Percentiles rank a stretch among this genome's conserved stretches.
Conservation (phyloP, 2,329 filamentous ascomycete genomes). For the Penicillium sp. region DNA sequence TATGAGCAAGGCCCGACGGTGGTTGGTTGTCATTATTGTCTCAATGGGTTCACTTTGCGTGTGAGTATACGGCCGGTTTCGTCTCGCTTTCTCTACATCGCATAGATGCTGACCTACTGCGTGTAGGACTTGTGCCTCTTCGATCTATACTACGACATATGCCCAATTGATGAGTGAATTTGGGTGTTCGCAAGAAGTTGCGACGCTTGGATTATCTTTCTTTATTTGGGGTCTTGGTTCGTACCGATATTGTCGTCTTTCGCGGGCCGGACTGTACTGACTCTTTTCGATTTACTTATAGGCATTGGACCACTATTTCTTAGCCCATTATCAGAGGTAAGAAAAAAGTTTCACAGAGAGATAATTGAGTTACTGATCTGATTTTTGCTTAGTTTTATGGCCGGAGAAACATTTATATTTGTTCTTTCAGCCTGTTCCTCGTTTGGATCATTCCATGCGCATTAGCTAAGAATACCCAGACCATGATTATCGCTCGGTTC, state of each 20-base stretch:
- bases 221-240: conserved; percentile 75
- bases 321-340: conserved; percentile 60
- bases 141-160: conserved; percentile 87
- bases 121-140: conserved; percentile 73
- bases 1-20: conserved; percentile 66
- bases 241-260: conserved; percentile 14
- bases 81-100: not conserved
- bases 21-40: conserved; percentile 76
- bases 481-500: conserved; percentile 75
- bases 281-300: conserved; percentile 4
- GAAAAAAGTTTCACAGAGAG: too few relatives aligned
- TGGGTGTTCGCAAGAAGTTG: conserved; percentile 66
- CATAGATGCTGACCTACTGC: not conserved
- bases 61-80: conserved; percentile 54
- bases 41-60: conserved; percentile 75
- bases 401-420: conserved; percentile 75
- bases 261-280: not conserved
- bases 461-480: conserved; percentile 76
- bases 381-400: conserved; percentile 64
- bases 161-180: conserved; percentile 74
- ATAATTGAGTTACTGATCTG: too few relatives aligned
- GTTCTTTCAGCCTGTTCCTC: conserved; percentile 60
- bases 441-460: conserved; percentile 79
- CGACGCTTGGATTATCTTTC: conserved; percentile 75
- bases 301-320: conserved; percentile 63